Evolutionary conservation across 2,329 filamentous ascomycete genomes (phyloP).

Genomic region (Periconia digitata): DNA sequence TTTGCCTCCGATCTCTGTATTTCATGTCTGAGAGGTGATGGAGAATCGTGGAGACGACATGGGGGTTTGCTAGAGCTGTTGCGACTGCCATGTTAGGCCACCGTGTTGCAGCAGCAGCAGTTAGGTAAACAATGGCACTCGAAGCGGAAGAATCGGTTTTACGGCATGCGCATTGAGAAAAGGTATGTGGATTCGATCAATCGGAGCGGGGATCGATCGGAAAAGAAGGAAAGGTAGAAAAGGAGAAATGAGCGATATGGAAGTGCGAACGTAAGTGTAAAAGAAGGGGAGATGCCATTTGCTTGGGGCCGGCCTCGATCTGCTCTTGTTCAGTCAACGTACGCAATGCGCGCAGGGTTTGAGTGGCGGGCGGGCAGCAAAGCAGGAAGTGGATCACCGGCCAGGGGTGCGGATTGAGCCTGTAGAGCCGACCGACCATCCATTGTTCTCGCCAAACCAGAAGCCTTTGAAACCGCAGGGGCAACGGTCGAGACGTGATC

Average conservation of each 20-base stretch:
- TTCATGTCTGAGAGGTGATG: conserved; percentile 33
- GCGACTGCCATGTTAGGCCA: conserved; percentile 24
- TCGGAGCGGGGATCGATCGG: not conserved
- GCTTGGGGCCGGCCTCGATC: conserved; percentile 9
- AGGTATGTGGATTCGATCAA: not conserved
- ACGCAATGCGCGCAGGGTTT: conserved; percentile 17
- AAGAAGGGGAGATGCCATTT: conserved; percentile 3
- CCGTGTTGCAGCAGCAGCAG: too few species aligned
- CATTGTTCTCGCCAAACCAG: conserved; percentile 4
- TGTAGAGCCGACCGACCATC: conserved; percentile 13
- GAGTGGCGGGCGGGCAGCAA: conserved; percentile 1
- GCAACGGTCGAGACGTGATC: not conserved
- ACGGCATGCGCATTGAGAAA: not conserved
- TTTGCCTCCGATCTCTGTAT: conserved; percentile 33
- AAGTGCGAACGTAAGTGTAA: conserved; percentile 5
- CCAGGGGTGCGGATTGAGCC: conserved; percentile 15
- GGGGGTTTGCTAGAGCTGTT: conserved; percentile 22
- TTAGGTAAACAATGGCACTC: too few species aligned
- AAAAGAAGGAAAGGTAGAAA: conserved; percentile 2
- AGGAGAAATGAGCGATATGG: conserved; percentile 4
- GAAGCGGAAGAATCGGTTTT: not conserved
- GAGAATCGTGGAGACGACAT: conserved; percentile 29
- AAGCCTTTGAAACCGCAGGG: not conserved
- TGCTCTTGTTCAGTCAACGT: conserved; percentile 7
- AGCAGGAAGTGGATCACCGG: conserved; percentile 10